These are phyloP conservation scores for Triticum timopheevii DNA, from an alignment of 176 grass and related monocot species.

Conservation along the genomic window DNA sequence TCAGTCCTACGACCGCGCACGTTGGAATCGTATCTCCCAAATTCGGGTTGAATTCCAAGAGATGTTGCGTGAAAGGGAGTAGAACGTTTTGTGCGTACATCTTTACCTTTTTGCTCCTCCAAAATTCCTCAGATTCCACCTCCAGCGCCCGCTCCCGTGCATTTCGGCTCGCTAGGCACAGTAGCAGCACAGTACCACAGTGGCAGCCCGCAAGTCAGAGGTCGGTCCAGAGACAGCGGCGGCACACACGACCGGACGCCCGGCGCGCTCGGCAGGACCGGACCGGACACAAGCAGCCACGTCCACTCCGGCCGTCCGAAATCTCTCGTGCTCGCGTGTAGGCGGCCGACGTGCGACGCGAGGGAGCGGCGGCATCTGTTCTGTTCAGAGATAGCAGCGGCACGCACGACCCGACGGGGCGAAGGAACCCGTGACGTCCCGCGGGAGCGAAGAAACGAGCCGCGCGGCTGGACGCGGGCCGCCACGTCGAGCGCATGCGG, in stretches of 20 bases:
- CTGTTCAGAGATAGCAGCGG: neutral
- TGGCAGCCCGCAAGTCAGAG: neutral
- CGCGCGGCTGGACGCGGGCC: neutral
- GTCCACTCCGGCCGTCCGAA: no score
- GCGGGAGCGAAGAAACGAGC: neutral
- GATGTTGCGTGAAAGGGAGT: neutral
- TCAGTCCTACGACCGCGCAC: neutral
- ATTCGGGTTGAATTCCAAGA: neutral
- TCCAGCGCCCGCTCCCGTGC: neutral
- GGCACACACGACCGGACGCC: neutral
- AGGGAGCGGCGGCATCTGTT: no score
- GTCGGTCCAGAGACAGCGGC: neutral
- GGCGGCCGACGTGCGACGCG: no score
- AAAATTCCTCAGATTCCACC: neutral
- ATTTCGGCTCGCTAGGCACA: neutral
- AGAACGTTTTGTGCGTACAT: no score
- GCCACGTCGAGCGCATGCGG: constrained; percentile 24
- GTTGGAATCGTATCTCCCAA: neutral
- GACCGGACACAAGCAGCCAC: no score
- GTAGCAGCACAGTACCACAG: no score
- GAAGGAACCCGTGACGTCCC: neutral
- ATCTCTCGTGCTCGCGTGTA: no score
- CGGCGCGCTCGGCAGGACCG: neutral
- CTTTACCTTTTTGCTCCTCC: neutral
- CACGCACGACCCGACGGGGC: neutral